Conservation (phyloP, 352 stramenopile genomes). For the Globisporangium cystogenes region DNA sequence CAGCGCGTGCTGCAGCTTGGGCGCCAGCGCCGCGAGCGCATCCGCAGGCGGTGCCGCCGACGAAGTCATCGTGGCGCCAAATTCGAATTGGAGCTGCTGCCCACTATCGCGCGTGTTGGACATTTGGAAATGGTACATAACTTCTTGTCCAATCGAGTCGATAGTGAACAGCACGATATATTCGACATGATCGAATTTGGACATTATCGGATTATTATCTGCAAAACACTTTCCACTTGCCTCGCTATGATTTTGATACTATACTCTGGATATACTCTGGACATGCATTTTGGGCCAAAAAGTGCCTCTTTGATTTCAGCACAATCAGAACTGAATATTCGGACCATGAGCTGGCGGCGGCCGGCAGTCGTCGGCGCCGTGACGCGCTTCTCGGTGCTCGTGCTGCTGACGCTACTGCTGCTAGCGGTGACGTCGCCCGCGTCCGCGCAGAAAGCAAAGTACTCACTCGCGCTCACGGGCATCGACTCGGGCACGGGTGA, state of each 20-base stretch:
- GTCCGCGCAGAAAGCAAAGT: constrained; percentile 20
- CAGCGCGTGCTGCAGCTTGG: constrained; percentile 62
- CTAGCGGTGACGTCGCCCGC: not conserved
- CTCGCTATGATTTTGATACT: too few relatives aligned
- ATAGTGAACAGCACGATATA: too few relatives aligned
- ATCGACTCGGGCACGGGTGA: constrained; percentile 28
- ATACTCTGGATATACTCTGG: too few relatives aligned
- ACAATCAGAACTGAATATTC: too few relatives aligned
- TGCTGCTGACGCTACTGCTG: constrained; percentile 1
- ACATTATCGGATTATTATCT: too few relatives aligned
- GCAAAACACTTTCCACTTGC: too few relatives aligned
- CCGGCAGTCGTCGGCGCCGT: not conserved
- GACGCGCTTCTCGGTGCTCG: not conserved
- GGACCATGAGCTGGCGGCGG: too few relatives aligned
- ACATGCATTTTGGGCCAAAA: too few relatives aligned
- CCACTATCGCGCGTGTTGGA: not conserved
- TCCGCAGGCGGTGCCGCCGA: not conserved
- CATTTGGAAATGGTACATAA: not conserved
- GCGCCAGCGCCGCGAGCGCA: constrained; percentile 20
- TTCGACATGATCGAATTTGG: too few relatives aligned
- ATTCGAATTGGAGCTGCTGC: not conserved
- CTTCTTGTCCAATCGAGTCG: too few relatives aligned
- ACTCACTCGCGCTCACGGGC: constrained; percentile 27
- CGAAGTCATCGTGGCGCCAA: not conserved
- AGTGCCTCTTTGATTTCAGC: too few relatives aligned